phyloP scores from a whole-genome alignment of 2,329 filamentous ascomycete species.

The Botrytis byssoidea region DNA sequence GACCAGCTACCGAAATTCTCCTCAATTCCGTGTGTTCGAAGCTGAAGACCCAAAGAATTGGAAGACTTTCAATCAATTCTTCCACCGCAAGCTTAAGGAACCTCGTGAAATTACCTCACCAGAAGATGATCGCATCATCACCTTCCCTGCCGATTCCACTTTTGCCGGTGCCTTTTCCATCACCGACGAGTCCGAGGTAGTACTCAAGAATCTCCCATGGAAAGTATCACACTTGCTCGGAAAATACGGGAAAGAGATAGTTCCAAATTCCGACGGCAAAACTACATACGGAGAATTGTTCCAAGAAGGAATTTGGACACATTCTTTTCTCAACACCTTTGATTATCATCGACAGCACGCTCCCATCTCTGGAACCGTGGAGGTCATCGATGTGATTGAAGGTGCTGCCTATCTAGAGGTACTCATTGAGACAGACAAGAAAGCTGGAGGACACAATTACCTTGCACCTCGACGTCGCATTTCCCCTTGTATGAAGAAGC shows the following conservation, averaged over 20 bases:
- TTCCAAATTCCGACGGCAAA: constrained; percentile 26
- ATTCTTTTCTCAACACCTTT: constrained; percentile 43
- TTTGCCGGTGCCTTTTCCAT: constrained; percentile 36
- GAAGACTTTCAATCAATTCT: constrained; percentile 45
- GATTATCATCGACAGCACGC: constrained; percentile 47
- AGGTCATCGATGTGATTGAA: constrained; percentile 42
- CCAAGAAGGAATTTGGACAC: constrained; percentile 44
- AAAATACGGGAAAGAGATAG: background rate
- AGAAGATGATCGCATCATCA: constrained; percentile 45
- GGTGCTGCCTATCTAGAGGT: constrained; percentile 43
- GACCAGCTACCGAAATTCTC: constrained; percentile 39
- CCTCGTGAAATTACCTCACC: constrained; percentile 38
- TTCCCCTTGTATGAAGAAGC: constrained; percentile 14
- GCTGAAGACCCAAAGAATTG: constrained; percentile 40
- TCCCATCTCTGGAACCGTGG: constrained; percentile 42
- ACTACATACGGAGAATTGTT: constrained; percentile 39
- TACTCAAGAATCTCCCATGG: constrained; percentile 43
- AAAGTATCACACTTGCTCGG: constrained; percentile 41
- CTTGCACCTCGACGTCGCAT: constrained; percentile 19
- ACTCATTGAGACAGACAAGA: constrained; percentile 20
- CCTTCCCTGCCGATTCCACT: constrained; percentile 43
- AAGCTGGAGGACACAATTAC: constrained; percentile 14
- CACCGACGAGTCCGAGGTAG: constrained; percentile 32
- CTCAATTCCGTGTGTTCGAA: constrained; percentile 39
- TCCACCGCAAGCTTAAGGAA: constrained; percentile 42